Conservation (phyloP, 2,329 filamentous ascomycete genomes). For the Eutypella sp. region DNA sequence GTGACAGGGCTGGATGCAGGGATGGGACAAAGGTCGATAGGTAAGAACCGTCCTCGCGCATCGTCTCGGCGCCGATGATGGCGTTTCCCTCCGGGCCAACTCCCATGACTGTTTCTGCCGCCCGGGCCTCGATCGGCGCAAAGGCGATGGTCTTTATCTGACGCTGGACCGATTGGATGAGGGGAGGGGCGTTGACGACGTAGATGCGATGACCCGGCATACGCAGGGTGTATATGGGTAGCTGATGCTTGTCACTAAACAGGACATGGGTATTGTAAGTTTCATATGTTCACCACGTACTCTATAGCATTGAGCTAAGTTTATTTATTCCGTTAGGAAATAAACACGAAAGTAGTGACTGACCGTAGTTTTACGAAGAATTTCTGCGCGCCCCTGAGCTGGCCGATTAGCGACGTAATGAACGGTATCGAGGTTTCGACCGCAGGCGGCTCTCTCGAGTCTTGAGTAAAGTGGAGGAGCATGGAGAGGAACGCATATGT, state of each 20-base stretch:
- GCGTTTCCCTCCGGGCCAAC: conserved; percentile 4
- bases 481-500: conserved; percentile 5
- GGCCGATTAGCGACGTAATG: conserved; percentile 3
- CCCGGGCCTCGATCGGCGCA: conserved; percentile 6
- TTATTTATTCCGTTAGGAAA: not conserved
- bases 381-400: conserved; percentile 1
- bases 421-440: conserved; percentile 8
- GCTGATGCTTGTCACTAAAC: conserved; percentile 7
- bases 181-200: conserved; percentile 7
- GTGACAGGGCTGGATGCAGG: conserved; percentile 1
- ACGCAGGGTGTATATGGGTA: conserved; percentile 11
- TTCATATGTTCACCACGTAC: no score
- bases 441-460: conserved; percentile 6
- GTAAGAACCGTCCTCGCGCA: no score
- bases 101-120: conserved; percentile 7
- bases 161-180: conserved; percentile 7
- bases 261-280: not conserved
- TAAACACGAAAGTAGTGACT: not conserved
- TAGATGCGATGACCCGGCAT: conserved; percentile 11
- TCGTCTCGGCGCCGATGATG: conserved; percentile 6
- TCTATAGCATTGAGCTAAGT: not conserved
- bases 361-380: not conserved
- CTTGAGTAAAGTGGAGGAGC: conserved; percentile 8
- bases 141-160: conserved; percentile 9
- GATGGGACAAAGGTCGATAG: not conserved